Percentiles rank a stretch among this genome's conserved stretches.
These are phyloP conservation scores for Trifolium repens DNA, from an alignment of 306 rosid genomes.

Conservation along the genomic window DNA sequence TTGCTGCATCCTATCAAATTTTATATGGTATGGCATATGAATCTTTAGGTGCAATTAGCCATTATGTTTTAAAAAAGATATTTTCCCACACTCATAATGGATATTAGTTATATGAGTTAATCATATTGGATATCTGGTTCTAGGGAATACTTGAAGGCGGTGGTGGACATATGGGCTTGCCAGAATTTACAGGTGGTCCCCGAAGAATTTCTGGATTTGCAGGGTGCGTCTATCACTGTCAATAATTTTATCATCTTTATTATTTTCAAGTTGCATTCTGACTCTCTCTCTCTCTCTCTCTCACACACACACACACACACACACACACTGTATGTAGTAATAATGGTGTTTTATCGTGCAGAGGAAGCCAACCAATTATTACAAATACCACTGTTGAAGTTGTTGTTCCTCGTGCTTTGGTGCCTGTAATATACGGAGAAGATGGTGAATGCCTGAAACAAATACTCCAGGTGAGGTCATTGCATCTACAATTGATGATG, in stretches of 20 bases:
- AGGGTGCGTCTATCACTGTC: slow-evolving; percentile 53
- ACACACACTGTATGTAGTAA: no score
- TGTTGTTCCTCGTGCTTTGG: slow-evolving; percentile 78
- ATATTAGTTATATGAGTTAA: slow-evolving; percentile 9
- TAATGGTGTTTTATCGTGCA: slow-evolving; percentile 41
- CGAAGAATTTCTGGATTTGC: slow-evolving; percentile 72
- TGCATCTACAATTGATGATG: slow-evolving; percentile 30
- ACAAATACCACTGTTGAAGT: slow-evolving; percentile 92
- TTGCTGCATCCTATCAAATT: slow-evolving; percentile 16
- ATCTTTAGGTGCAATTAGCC: slow-evolving; percentile 27
- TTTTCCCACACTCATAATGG: slow-evolving; percentile 13
- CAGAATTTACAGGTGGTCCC: slow-evolving; percentile 72
- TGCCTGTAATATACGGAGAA: slow-evolving; percentile 83
- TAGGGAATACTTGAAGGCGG: slow-evolving; percentile 83
- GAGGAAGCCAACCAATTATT: slow-evolving; percentile 79
- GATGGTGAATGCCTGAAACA: slow-evolving; percentile 97
- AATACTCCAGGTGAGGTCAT: slow-evolving; percentile 75
- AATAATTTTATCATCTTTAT: slow-evolving; percentile 17
- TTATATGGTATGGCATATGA: slow-evolving; percentile 8
- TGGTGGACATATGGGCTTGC: slow-evolving; percentile 69
- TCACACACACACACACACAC: no score
- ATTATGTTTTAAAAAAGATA: slow-evolving; percentile 19
- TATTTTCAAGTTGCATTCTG: slow-evolving; percentile 1
- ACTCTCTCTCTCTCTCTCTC: not conserved
- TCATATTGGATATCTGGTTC: slow-evolving; percentile 39